phyloP scores from a whole-genome alignment of 306 rosid genomes.

The Adenanthera pavonina region DNA sequence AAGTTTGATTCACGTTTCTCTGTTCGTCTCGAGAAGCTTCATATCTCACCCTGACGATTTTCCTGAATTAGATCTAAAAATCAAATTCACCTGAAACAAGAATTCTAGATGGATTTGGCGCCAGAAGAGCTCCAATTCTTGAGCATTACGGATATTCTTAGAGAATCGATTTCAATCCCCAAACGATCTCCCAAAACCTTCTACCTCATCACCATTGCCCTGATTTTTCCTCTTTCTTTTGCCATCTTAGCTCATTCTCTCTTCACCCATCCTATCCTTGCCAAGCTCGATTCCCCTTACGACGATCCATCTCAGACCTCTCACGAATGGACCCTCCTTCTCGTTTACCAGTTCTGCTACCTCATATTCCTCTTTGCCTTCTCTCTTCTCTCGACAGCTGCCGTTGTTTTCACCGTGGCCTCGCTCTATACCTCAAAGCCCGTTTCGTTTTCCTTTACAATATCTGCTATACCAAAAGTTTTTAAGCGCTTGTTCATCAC shows the following conservation, averaged over 20 bases:
- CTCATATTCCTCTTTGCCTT: slow-evolving; percentile 88
- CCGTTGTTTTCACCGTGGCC: slow-evolving; percentile 92
- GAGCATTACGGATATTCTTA: slow-evolving; percentile 54
- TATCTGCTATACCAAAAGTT: slow-evolving; percentile 85
- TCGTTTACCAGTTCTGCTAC: slow-evolving; percentile 76
- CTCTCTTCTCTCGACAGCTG: slow-evolving; percentile 97
- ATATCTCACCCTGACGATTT: not conserved
- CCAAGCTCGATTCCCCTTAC: slow-evolving; percentile 65
- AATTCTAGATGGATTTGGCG: slow-evolving; percentile 70
- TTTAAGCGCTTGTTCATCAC: slow-evolving; percentile 88
- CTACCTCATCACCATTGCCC: slow-evolving; percentile 77
- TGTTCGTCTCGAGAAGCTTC: not conserved
- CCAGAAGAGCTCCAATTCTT: slow-evolving; percentile 88
- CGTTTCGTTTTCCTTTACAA: slow-evolving; percentile 72
- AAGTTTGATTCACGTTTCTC: slow-evolving; percentile 1
- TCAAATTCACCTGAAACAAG: not conserved
- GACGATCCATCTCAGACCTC: slow-evolving; percentile 62
- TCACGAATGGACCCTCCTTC: slow-evolving; percentile 81
- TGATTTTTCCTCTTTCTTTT: slow-evolving; percentile 87
- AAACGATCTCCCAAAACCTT: slow-evolving; percentile 81
- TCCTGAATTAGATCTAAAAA: not conserved
- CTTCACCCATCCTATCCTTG: slow-evolving; percentile 81
- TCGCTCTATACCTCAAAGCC: slow-evolving; percentile 87
- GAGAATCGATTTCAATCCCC: slow-evolving; percentile 84
- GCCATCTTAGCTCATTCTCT: slow-evolving; percentile 92